A percentile compares a stretch with the other conserved stretches of the same genome.
These are phyloP conservation scores for Buddleja alternifolia DNA, from an alignment of 257 asterid species.

Conservation along the genomic window DNA sequence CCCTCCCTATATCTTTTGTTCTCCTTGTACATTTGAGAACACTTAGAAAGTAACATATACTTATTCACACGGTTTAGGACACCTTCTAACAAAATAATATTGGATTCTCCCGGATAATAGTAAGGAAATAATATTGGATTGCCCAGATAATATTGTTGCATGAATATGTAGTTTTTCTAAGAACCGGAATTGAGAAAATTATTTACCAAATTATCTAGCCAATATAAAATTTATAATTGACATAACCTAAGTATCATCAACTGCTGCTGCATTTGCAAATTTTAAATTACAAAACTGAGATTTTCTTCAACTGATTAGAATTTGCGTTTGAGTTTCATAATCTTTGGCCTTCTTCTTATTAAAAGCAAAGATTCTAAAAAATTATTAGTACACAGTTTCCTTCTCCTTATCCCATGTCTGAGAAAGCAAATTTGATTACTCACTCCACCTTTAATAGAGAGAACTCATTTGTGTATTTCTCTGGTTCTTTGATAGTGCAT, in stretches of 20 bases:
- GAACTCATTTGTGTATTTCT: conserved; percentile 25
- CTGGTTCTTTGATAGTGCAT: conserved; percentile 53
- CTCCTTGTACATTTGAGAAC: conserved; percentile 3
- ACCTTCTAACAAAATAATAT: not conserved
- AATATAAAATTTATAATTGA: too few relatives aligned
- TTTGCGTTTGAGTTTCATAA: too few relatives aligned
- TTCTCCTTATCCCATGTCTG: not conserved
- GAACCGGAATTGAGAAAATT: not conserved
- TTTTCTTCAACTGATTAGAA: too few relatives aligned
- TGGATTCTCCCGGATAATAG: too few relatives aligned
- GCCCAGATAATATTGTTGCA: not conserved
- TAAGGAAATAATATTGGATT: too few relatives aligned
- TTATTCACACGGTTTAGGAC: conserved; percentile 2
- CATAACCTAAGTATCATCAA: too few relatives aligned
- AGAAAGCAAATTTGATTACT: too few relatives aligned
- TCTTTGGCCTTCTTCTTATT: too few relatives aligned
- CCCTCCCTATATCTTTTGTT: conserved; percentile 10
- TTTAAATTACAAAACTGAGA: too few relatives aligned
- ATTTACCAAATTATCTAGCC: not conserved
- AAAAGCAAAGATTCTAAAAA: not conserved
- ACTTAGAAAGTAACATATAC: not conserved
- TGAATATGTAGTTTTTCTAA: not conserved
- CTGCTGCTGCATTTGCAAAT: too few relatives aligned
- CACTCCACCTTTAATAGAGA: not conserved
- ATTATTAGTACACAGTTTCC: not conserved